These are phyloP conservation scores for Beta lomatogona DNA, from an alignment of 179 eudicot genomes.

Conservation along the genomic window DNA sequence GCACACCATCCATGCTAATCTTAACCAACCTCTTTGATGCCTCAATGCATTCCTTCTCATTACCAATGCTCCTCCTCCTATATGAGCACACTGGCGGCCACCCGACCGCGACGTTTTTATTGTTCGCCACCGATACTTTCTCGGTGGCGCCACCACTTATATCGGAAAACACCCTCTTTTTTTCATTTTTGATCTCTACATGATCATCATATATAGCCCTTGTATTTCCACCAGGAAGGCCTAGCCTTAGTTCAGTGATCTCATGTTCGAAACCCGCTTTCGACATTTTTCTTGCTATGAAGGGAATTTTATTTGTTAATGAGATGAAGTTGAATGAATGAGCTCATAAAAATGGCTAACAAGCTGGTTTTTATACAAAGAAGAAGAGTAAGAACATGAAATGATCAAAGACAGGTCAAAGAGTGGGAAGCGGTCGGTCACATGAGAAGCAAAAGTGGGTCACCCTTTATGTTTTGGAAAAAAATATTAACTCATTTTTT, in stretches of 20 bases:
- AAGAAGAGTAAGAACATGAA: constrained; percentile 31
- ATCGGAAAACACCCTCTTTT: constrained; percentile 57
- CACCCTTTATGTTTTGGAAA: constrained; percentile 2
- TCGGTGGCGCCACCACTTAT: constrained; percentile 5
- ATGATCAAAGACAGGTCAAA: constrained; percentile 46
- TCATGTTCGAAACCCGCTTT: constrained; percentile 53
- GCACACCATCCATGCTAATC: constrained; percentile 85
- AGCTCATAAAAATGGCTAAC: constrained; percentile 12
- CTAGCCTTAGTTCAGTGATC: constrained; percentile 76
- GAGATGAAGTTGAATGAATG: constrained; percentile 6
- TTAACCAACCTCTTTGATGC: constrained; percentile 53
- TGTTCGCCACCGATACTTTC: constrained; percentile 22
- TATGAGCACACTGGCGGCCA: constrained; percentile 90
- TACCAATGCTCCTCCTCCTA: constrained; percentile 50
- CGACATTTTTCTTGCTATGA: constrained; percentile 27
- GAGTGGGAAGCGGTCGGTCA: constrained; percentile 61
- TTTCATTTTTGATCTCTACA: constrained; percentile 36
- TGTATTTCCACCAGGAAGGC: constrained; percentile 54
- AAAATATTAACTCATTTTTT: no score
- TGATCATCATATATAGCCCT: neutral
- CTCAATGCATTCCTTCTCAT: constrained; percentile 34
- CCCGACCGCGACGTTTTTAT: constrained; percentile 50
- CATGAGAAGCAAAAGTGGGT: constrained; percentile 62
- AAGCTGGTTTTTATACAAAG: constrained; percentile 30
- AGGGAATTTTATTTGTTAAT: neutral